Conservation (phyloP, 2,329 filamentous ascomycete species). For the Chrysoporthe puriensis region DNA sequence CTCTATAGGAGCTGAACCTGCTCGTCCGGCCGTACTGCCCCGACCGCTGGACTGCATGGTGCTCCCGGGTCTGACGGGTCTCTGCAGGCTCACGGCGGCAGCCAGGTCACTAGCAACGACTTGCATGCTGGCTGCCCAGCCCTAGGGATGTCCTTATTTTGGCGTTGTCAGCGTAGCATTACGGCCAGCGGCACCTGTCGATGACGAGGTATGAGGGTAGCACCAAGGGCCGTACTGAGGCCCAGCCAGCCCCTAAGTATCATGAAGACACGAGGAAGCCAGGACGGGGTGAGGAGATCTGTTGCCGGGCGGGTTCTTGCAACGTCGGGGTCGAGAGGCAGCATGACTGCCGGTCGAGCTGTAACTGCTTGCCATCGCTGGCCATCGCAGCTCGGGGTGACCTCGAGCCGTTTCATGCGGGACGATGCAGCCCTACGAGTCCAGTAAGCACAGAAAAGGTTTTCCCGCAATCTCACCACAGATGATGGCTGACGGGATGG, state of each 20-base stretch:
- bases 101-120: neutral
- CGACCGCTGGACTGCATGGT: neutral
- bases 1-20: neutral
- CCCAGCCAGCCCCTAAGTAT: neutral
- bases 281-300: neutral
- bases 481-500: neutral
- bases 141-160: neutral
- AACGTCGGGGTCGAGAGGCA: conserved; percentile 7
- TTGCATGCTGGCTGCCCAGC: neutral
- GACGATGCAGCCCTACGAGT: conserved; percentile 16
- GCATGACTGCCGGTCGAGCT: neutral
- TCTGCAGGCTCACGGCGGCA: neutral
- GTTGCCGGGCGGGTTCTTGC: neutral
- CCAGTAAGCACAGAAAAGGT: conserved; percentile 1
- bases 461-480: neutral
- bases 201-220: neutral
- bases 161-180: neutral
- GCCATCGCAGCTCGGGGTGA: neutral
- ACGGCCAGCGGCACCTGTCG: neutral
- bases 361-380: neutral
- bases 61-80: neutral
- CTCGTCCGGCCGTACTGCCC: neutral
- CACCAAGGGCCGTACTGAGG: conserved; percentile 1
- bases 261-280: neutral
- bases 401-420: neutral